These are phyloP conservation scores for Phialocephala subalpina DNA, from an alignment of 2,329 filamentous ascomycete genomes.

Conservation along the genomic window DNA sequence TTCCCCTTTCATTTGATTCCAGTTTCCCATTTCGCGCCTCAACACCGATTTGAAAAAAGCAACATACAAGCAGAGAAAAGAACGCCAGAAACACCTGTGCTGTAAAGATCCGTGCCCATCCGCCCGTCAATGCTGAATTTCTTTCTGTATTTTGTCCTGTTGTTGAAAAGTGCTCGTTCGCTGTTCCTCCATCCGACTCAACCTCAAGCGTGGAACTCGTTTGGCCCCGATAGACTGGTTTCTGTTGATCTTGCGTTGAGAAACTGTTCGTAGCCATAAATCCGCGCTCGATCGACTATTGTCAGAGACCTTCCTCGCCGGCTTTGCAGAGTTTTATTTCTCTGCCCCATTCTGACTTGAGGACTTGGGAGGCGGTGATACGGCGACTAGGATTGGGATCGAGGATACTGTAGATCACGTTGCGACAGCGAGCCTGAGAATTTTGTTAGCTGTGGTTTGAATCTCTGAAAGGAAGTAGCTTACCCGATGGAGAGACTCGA, in stretches of 20 bases:
- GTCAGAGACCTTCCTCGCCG: slow-evolving; percentile 90
- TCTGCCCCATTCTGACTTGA: slow-evolving; percentile 98
- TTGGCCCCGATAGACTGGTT: neutral
- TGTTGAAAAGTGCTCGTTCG: slow-evolving; percentile 19
- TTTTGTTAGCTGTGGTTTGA: slow-evolving; percentile 27
- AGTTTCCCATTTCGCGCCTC: slow-evolving; percentile 1
- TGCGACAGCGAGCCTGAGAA: slow-evolving; percentile 87
- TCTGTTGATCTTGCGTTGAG: neutral
- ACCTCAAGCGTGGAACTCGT: neutral
- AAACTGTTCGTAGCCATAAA: slow-evolving; percentile 4
- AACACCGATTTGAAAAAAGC: slow-evolving; percentile 3
- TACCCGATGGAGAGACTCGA: slow-evolving; percentile 94
- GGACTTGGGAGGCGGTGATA: slow-evolving; percentile 93
- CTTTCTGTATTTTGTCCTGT: slow-evolving; percentile 9
- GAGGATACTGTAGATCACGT: slow-evolving; percentile 98
- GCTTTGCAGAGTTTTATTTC: slow-evolving; percentile 98
- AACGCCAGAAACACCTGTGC: slow-evolving; percentile 25
- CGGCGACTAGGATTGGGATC: slow-evolving; percentile 93
- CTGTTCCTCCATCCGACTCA: slow-evolving; percentile 16
- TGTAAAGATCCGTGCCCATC: slow-evolving; percentile 8
- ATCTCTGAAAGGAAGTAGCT: slow-evolving; percentile 49
- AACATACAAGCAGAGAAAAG: neutral
- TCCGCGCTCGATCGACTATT: slow-evolving; percentile 34
- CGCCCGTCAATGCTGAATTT: slow-evolving; percentile 6
- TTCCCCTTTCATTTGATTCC: slow-evolving; percentile 22